phyloP scores from a whole-genome alignment of 306 rosid species.

The Glycine latifolia region DNA sequence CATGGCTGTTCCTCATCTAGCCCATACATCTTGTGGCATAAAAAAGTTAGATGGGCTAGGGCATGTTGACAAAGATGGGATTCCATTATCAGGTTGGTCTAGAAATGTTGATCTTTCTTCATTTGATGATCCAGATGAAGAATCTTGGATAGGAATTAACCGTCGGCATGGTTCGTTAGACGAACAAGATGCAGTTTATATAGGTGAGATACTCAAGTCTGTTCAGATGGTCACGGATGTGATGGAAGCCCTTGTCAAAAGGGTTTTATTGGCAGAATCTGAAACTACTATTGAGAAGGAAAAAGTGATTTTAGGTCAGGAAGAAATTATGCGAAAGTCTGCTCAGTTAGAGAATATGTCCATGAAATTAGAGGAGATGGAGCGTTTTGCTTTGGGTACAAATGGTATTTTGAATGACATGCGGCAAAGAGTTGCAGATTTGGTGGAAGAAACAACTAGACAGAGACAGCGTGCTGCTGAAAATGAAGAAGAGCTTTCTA shows the following conservation, averaged over 20 bases:
- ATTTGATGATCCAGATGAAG: conserved; percentile 66
- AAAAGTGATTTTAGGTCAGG: conserved; percentile 70
- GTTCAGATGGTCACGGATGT: conserved; percentile 85
- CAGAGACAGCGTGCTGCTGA: conserved; percentile 86
- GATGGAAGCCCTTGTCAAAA: conserved; percentile 84
- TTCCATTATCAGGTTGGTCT: conserved; percentile 76
- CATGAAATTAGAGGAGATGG: conserved; percentile 86
- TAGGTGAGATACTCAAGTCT: conserved; percentile 73
- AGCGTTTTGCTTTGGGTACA: conserved; percentile 76
- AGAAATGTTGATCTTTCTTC: conserved; percentile 75
- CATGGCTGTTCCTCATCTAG: conserved; percentile 81
- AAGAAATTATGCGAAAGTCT: conserved; percentile 74
- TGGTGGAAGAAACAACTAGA: conserved; percentile 90
- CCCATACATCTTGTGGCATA: conserved; percentile 79
- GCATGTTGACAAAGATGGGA: conserved; percentile 74
- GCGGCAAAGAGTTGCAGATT: conserved; percentile 85
- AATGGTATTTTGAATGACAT: conserved; percentile 77
- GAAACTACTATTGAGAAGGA: conserved; percentile 77
- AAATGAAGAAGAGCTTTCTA: conserved; percentile 84
- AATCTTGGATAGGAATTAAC: conserved; percentile 57
- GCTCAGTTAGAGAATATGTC: conserved; percentile 79
- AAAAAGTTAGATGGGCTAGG: conserved; percentile 77
- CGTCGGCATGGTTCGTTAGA: conserved; percentile 60
- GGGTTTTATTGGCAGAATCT: conserved; percentile 81
- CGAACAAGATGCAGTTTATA: conserved; percentile 71